Conservation (phyloP, 352 stramenopile species). For the Globisporangium nagaii region DNA sequence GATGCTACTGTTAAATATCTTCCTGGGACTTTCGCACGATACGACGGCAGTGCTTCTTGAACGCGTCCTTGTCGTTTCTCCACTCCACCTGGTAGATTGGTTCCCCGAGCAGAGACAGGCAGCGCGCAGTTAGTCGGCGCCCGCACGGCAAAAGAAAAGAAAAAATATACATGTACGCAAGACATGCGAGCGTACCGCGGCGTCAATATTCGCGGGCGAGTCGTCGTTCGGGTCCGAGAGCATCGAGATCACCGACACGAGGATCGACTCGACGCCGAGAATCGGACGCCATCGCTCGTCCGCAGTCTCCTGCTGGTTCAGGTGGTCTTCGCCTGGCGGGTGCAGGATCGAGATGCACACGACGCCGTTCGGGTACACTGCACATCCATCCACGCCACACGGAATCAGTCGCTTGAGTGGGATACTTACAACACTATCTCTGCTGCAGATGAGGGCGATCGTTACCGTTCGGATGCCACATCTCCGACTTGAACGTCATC, state of each 20-base stretch:
- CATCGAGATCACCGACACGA: slow-evolving; percentile 98
- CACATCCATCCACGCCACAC: too few species aligned
- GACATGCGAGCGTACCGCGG: slow-evolving; percentile 84
- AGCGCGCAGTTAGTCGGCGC: too few species aligned
- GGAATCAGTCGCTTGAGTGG: too few species aligned
- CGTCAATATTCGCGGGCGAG: slow-evolving; percentile 99
- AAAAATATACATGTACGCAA: too few species aligned
- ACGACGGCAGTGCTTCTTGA: slow-evolving; percentile 91
- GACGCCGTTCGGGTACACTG: slow-evolving; percentile 96
- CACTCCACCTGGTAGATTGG: slow-evolving; percentile 75
- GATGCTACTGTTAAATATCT: slow-evolving; percentile 71
- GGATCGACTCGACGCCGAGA: slow-evolving; percentile 93
- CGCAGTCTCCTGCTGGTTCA: slow-evolving; percentile 97
- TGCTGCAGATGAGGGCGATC: too few species aligned
- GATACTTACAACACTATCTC: too few species aligned
- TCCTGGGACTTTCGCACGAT: slow-evolving; percentile 92
- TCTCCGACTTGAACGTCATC: slow-evolving; percentile 99
- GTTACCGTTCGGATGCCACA: slow-evolving; percentile 99
- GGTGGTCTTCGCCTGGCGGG: slow-evolving; percentile 95
- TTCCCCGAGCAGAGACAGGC: too few species aligned
- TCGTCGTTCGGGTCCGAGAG: slow-evolving; percentile 99
- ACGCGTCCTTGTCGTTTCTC: slow-evolving; percentile 89
- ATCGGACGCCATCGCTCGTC: slow-evolving; percentile 99
- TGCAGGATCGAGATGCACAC: slow-evolving; percentile 99
- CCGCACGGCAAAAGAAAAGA: background rate